Base-by-base conservation (phyloP, 345 rosid species). In the Gossypium australe region DNA sequence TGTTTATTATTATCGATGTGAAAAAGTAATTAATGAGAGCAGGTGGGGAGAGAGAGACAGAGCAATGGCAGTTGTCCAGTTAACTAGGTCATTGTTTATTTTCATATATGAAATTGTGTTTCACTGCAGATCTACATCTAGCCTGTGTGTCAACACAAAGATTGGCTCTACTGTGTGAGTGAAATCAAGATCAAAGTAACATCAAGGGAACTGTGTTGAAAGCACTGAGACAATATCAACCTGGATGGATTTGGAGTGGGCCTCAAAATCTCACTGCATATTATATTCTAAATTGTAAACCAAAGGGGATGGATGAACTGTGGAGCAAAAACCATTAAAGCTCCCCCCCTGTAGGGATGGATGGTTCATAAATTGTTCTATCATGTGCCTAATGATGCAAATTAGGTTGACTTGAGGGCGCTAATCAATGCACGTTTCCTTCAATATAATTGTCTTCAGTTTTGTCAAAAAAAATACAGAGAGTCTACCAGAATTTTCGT, bases 1-100 rank as follows among this genome's bases (percentile, higher is more conserved):
- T 78, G 78, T 82, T 86, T 81, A 83, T 58, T 78, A 67, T 49
- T 60, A 52, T 67, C 80, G 27, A 82, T 72, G 84, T 58, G 71
- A 34, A 78, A 20, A 25, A 71, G 83, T 52, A 68, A 82, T 83
- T 74, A 85, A 85, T 83, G 17, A 67, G 47, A 66, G 82, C 67
- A 24, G 79, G 82, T 79, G 82, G 81, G 79, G 41, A 34, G 41
- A 34, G 41, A 34, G 41, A 34, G 41, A 34, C 7, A 65, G 45
- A 24, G 67, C 55, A 57, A 45, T 47, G 51, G 51, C 79, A 71
- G 44, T 48, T 77, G 75, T 64, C 73, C 24, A 5, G 2, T 49
- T 29, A 56, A 27, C 9, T 41, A 48, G 48, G 17, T 68, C 47
- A 3, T 11, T 43, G 17, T 25, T 11, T 55, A 4, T 11, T 11